Conservation (phyloP, 176 grass and related monocot species). For the Zizania latifolia region DNA sequence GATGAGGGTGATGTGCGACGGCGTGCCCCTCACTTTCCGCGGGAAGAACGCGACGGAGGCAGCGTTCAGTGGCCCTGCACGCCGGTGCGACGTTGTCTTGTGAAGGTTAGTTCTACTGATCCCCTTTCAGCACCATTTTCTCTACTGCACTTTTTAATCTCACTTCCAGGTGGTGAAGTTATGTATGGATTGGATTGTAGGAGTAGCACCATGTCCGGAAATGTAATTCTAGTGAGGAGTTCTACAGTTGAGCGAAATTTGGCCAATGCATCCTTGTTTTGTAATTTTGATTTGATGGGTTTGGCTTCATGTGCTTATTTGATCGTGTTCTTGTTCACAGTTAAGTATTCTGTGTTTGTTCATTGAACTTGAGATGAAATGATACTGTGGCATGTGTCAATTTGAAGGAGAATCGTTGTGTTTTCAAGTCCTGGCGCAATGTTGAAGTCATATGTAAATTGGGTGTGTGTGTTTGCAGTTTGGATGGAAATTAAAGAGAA, state of each 20-base stretch:
- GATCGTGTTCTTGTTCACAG: background rate
- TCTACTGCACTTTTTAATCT: background rate
- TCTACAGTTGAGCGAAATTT: background rate
- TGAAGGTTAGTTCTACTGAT: constrained; percentile 43
- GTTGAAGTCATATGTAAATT: background rate
- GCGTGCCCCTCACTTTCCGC: constrained; percentile 45
- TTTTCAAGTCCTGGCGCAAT: background rate
- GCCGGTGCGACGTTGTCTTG: constrained; percentile 47
- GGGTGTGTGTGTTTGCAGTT: background rate
- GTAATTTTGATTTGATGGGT: background rate
- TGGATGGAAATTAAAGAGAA: background rate
- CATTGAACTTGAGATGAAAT: background rate
- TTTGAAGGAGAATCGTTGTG: background rate
- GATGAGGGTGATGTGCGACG: constrained; percentile 61
- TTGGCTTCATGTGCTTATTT: background rate
- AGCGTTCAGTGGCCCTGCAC: constrained; percentile 33
- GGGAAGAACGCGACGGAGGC: constrained; percentile 44
- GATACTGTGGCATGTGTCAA: background rate
- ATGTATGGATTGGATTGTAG: background rate
- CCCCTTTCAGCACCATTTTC: background rate
- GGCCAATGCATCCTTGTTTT: background rate
- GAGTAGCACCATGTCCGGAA: background rate
- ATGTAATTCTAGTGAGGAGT: background rate
- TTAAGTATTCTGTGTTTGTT: background rate
- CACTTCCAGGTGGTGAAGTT: background rate